These are phyloP conservation scores for Onygena corvina DNA, from an alignment of 2,329 filamentous ascomycete genomes.

Conservation along the genomic window DNA sequence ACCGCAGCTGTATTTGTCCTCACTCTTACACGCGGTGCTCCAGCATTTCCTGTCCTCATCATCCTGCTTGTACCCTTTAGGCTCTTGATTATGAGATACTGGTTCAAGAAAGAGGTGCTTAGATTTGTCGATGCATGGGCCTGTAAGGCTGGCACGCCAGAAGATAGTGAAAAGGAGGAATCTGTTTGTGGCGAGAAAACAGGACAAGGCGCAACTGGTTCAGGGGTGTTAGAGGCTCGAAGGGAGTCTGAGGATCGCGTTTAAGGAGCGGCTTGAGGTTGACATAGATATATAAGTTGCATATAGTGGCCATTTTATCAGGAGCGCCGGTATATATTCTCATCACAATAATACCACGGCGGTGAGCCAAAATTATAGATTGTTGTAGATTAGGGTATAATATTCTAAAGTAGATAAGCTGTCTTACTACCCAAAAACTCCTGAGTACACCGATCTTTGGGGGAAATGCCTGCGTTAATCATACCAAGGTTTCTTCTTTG, in stretches of 20 bases:
- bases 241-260: background rate
- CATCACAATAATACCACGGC: no score
- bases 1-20: slow-evolving; percentile 51
- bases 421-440: no score
- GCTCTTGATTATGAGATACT: slow-evolving; percentile 46
- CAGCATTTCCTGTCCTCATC: slow-evolving; percentile 52
- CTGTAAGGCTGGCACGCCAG: slow-evolving; percentile 43
- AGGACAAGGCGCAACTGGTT: background rate
- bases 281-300: no score
- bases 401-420: background rate
- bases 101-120: slow-evolving; percentile 49
- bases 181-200: slow-evolving; percentile 9
- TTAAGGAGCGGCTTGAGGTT: background rate
- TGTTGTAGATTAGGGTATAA: no score
- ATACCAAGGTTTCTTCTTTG: no score
- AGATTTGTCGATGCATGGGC: slow-evolving; percentile 40
- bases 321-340: no score
- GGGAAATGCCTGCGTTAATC: no score
- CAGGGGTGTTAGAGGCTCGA: background rate
- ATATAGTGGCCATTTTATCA: no score
- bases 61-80: slow-evolving; percentile 53
- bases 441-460: no score
- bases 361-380: no score
- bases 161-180: slow-evolving; percentile 32
- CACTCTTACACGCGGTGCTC: slow-evolving; percentile 51